phyloP scores from a whole-genome alignment of 305 asterid genomes.

The Solanum chacoense region DNA sequence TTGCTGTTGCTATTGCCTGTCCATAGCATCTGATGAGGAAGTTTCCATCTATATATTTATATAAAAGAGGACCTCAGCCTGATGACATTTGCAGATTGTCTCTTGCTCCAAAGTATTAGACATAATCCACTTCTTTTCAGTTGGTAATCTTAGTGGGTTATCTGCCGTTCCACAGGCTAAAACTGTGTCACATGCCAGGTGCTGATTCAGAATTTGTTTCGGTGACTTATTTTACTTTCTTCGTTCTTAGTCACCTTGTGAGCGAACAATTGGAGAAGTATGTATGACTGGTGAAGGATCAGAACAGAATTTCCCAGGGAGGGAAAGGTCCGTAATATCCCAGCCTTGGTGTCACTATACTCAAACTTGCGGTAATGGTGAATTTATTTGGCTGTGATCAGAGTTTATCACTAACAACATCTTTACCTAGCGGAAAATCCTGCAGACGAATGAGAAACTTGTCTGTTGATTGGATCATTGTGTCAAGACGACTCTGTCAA shows the following conservation, averaged over 20 bases:
- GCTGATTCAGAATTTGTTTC: conserved; percentile 61
- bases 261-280: conserved; percentile 56
- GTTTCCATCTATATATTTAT: background rate
- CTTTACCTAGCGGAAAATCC: conserved; percentile 49
- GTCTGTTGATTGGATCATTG: conserved; percentile 52
- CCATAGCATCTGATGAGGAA: background rate
- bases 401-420: conserved; percentile 59
- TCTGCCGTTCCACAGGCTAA: conserved; percentile 43
- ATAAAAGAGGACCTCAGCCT: background rate
- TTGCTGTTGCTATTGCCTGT: background rate
- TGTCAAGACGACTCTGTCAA: conserved; percentile 73
- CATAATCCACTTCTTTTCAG: conserved; percentile 23
- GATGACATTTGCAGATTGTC: conserved; percentile 24
- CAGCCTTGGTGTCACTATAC: conserved; percentile 41
- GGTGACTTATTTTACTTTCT: conserved; percentile 7
- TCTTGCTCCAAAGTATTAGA: conserved; percentile 23
- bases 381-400: conserved; percentile 40
- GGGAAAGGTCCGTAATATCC: conserved; percentile 10
- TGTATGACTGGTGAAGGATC: conserved; percentile 12
- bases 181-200: conserved; percentile 57
- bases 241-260: conserved; percentile 60
- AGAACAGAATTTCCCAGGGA: background rate
- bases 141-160: conserved; percentile 29
- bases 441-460: conserved; percentile 49
- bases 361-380: conserved; percentile 42